Evolutionary conservation across 2,329 filamentous ascomycete species (phyloP).

Genomic region (Rutstroemia sp.): DNA sequence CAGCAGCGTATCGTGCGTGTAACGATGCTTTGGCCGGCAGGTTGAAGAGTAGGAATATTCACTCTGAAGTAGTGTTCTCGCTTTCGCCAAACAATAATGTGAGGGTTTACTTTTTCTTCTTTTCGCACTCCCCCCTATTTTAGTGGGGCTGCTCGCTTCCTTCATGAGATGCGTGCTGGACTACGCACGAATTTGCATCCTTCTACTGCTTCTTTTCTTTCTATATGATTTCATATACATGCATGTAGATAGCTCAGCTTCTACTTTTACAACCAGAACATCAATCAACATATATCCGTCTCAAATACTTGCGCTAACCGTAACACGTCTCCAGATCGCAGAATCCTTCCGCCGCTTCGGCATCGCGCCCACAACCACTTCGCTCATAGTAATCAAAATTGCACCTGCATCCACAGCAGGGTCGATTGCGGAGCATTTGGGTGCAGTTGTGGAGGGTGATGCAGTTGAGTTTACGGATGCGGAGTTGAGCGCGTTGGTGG

Average conservation of each 20-base stretch:
- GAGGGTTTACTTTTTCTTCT: slow-evolving; percentile 7
- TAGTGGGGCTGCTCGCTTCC: too few relatives aligned
- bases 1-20: slow-evolving; percentile 43
- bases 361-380: slow-evolving; percentile 59
- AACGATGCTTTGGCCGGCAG: slow-evolving; percentile 36
- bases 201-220: background rate
- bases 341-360: slow-evolving; percentile 89
- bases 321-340: slow-evolving; percentile 55
- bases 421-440: slow-evolving; percentile 52
- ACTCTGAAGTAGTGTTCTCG: slow-evolving; percentile 49
- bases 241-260: background rate
- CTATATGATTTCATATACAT: background rate
- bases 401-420: slow-evolving; percentile 44
- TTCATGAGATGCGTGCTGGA: too few relatives aligned
- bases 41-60: slow-evolving; percentile 44
- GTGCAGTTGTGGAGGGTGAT: slow-evolving; percentile 52
- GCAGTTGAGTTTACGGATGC: slow-evolving; percentile 54
- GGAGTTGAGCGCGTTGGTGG: slow-evolving; percentile 49
- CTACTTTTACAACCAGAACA: background rate
- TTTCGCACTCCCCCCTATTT: background rate
- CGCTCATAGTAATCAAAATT: slow-evolving; percentile 75
- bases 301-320: background rate
- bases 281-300: too few relatives aligned
- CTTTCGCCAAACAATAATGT: slow-evolving; percentile 49
- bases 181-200: too few relatives aligned